Evolutionary conservation across 2,329 filamentous ascomycete genomes (phyloP).

Genomic region (Cercospora brassicicola): DNA sequence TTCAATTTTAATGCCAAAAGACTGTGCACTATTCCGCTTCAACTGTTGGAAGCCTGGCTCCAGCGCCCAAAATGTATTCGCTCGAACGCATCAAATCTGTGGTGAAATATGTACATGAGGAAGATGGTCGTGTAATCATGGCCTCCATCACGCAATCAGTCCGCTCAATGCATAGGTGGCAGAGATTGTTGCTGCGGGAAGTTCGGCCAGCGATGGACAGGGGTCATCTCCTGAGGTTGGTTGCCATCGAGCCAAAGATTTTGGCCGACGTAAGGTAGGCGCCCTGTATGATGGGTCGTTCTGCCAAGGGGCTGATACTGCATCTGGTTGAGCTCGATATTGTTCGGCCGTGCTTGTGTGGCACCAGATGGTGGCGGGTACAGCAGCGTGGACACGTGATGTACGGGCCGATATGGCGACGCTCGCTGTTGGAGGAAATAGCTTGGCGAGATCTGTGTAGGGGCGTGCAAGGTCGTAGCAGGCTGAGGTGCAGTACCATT

Average conservation of each 20-base stretch:
- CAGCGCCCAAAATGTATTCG: constrained; percentile 23
- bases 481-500: constrained; percentile 63
- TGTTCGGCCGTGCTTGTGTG: constrained; percentile 58
- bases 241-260: constrained; percentile 40
- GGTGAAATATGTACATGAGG: constrained; percentile 17
- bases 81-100: constrained; percentile 21
- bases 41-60: constrained; percentile 22
- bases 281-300: constrained; percentile 48
- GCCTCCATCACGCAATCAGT: background rate
- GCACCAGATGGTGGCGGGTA: constrained; percentile 81
- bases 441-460: constrained; percentile 76
- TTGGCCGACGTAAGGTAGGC: constrained; percentile 44
- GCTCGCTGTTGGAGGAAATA: constrained; percentile 83
- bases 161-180: background rate
- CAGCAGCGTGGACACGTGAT: constrained; percentile 84
- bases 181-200: constrained; percentile 27
- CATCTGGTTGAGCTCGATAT: constrained; percentile 51
- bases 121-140: background rate
- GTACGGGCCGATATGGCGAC: constrained; percentile 89
- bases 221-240: constrained; percentile 36
- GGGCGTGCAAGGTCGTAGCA: constrained; percentile 50
- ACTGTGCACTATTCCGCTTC: constrained; percentile 19
- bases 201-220: constrained; percentile 36
- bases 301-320: constrained; percentile 53
- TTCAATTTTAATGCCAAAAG: constrained; percentile 1